These are phyloP conservation scores for Asterochloris sp. DNA, from an alignment of 139 green algal species.

Conservation along the genomic window DNA sequence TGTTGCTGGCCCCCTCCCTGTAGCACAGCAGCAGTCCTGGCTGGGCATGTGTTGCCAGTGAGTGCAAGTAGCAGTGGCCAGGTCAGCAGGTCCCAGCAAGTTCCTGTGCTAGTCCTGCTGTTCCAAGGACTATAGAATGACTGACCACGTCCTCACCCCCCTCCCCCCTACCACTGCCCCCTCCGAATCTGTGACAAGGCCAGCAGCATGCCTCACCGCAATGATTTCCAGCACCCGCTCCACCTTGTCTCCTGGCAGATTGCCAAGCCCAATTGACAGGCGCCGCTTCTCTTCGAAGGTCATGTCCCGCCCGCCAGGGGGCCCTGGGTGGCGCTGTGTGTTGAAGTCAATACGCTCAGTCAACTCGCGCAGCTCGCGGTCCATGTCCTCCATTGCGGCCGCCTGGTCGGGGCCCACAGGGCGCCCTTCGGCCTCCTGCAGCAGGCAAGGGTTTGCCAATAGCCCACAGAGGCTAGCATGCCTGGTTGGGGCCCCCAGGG, in stretches of 20 bases:
- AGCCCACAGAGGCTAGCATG: neutral
- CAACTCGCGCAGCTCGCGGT: constrained; percentile 17
- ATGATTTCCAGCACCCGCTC: constrained; percentile 55
- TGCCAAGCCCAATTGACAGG: constrained; percentile 35
- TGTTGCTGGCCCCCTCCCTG: too few relatives aligned
- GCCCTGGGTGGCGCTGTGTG: neutral
- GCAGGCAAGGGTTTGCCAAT: neutral
- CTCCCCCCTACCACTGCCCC: too few relatives aligned
- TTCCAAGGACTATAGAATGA: too few relatives aligned
- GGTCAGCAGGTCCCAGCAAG: too few relatives aligned
- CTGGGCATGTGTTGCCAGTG: too few relatives aligned
- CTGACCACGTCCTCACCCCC: too few relatives aligned
- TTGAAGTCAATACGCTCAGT: constrained; percentile 3
- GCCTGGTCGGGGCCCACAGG: neutral
- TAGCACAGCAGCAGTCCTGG: too few relatives aligned
- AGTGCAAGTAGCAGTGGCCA: too few relatives aligned
- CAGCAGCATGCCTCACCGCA: neutral
- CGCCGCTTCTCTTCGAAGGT: constrained; percentile 65
- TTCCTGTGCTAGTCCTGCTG: too few relatives aligned
- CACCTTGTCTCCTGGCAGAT: constrained; percentile 43
- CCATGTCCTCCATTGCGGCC: constrained; percentile 1
- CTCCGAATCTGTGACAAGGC: too few relatives aligned
- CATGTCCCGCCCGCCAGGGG: constrained; percentile 38
- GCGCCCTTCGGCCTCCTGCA: neutral
- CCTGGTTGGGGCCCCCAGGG: neutral